Base-by-base conservation (phyloP, 345 rosid species). In the Punica granatum region DNA sequence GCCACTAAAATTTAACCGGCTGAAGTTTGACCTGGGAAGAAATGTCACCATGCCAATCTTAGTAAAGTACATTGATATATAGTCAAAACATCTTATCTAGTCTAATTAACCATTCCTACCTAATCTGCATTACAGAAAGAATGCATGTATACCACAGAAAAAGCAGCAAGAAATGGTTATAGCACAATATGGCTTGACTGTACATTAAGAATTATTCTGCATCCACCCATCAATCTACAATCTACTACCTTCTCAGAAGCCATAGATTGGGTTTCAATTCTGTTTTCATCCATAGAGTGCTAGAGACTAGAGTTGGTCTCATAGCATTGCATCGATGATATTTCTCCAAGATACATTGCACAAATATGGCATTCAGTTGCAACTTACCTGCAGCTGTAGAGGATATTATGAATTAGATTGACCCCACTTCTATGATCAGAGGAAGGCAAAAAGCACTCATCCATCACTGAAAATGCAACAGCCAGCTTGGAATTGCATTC, bases 391-490 rank as follows among this genome's bases (percentile, higher is more conserved):
- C 86, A 85, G 78, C 84, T 94, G 56, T 89, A 93, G 69, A 93
- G 88, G 73, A 93, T 82, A 70, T 93, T 93, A 67, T 81, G 89
- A 74, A 93, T 89, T 74, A 91, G 78, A 82, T 91, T 86, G 66
- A 83, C 79, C 73, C 97, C 98, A 78, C 95, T 93, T 84, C 86
- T 84, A 74, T 84, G 90, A 80, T 93, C 97, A 68, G 77, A 75
- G 69, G 84, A 83, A 61, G 98, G 97, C 79, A 84, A 79, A 78
- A 93, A 93, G 74, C 98, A 93, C 79, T 91, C 98, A 68, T 93
- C 94, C 98, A 93, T 90, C 62, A 93, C 76, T 48, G 78, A 73
- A 67, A 88, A 80, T 26, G 98, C 97, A 80, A 91, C 96, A 60
- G 97, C 96, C 75, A 87, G 76, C 82, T 85, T 86, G 63, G 96